These are phyloP conservation scores for Trichophyton benhamiae DNA, from an alignment of 2,329 filamentous ascomycete species.

Conservation along the genomic window DNA sequence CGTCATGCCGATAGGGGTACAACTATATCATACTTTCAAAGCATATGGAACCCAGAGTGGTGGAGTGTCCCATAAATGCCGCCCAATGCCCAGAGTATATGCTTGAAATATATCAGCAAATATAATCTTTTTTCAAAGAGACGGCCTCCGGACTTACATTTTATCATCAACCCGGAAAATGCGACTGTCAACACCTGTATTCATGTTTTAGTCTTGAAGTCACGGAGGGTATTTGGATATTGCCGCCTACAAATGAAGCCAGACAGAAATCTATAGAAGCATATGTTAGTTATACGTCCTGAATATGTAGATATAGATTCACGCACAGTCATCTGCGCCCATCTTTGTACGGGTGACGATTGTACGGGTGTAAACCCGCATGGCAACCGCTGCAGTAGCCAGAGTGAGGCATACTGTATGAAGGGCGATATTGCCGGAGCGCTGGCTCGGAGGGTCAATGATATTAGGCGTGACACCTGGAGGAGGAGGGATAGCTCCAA, in stretches of 20 bases:
- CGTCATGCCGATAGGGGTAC: not conserved
- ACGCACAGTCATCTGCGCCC: slow-evolving; percentile 3
- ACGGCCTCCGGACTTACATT: not conserved
- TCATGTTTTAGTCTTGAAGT: not conserved
- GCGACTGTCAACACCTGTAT: not conserved
- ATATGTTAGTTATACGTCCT: not conserved
- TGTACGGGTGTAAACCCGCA: slow-evolving; percentile 5
- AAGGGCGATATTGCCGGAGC: not conserved
- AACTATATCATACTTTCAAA: not conserved
- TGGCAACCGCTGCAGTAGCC: not conserved
- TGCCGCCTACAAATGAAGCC: not conserved
- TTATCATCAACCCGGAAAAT: slow-evolving; percentile 3
- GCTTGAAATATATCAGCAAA: not conserved
- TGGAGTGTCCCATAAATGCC: slow-evolving; percentile 4
- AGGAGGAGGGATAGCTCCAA: slow-evolving; percentile 4
- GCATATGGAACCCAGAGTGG: not conserved
- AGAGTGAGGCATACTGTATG: slow-evolving; percentile 4
- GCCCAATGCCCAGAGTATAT: not conserved
- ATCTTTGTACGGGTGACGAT: not conserved
- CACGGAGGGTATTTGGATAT: not conserved
- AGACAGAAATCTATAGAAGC: slow-evolving; percentile 2
- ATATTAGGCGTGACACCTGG: not conserved
- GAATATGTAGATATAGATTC: not conserved
- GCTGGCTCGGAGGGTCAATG: slow-evolving; percentile 2
- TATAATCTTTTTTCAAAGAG: not conserved